A percentile compares a stretch with the other conserved stretches of the same genome.
phyloP scores from a whole-genome alignment of 2,329 filamentous ascomycete genomes.

The Emmonsia crescens region DNA sequence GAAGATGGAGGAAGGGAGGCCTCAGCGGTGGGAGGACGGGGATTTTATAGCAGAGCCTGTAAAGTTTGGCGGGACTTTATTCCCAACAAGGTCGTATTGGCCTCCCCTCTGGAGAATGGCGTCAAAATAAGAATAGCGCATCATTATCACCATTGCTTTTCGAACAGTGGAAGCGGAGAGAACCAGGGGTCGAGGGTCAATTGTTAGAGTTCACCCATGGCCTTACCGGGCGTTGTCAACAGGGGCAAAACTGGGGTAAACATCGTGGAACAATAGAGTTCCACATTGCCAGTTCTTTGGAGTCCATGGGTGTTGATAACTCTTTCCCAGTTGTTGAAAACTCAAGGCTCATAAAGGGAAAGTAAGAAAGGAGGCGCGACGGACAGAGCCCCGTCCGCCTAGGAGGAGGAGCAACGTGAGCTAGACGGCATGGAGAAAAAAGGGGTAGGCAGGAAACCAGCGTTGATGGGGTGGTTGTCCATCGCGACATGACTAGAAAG shows the following conservation, averaged over 20 bases:
- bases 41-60: background rate
- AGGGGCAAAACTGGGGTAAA: background rate
- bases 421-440: background rate
- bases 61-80: background rate
- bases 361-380: background rate
- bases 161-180: background rate
- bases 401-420: background rate
- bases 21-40: no score
- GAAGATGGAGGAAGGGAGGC: background rate
- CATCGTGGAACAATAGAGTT: background rate
- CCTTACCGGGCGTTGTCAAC: conserved; percentile 6
- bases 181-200: background rate
- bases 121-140: background rate
- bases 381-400: background rate
- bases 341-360: background rate
- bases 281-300: background rate
- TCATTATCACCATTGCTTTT: background rate
- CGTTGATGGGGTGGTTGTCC: background rate
- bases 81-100: background rate
- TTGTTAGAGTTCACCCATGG: background rate
- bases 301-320: background rate
- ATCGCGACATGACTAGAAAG: background rate
- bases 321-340: background rate
- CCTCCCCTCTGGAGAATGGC: background rate
- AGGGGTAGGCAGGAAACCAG: background rate